Evolutionary conservation across 768 basidiomycete species (phyloP), one percentile per base, ranked within the genome.

Genomic region (Gymnopilus junonius): DNA sequence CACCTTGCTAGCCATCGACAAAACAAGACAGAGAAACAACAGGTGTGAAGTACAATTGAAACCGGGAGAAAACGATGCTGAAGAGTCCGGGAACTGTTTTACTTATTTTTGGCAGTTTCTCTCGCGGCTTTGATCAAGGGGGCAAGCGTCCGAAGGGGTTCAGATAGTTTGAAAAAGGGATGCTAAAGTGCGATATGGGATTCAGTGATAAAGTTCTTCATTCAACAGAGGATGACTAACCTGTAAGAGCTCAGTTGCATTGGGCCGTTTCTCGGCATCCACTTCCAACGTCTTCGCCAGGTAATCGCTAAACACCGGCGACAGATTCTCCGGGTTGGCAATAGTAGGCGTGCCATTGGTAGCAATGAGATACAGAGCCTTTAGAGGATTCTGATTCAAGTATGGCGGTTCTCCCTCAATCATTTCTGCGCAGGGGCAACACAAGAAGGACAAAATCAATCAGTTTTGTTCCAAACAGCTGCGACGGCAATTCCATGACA

Each of bases 381-480:
- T 98, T 56, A 97, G 82, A 0, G 96, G 95, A 77, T 97, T 97
- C 80, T 97, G 95, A 73, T 96, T 96, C 35, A 97, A 84, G 71
- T 97, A 97, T 23, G 95, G 95, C 0, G 95, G 95, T 75, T 97
- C 96, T 59, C 95, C 96, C 77, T 98, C 95, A 69, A 98, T 96
- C 95, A 98, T 97, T 79, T 97, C 95, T 94, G 71, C 25, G 62
- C 17, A 51, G 31, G 59, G 43, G 43, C 35, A 27, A 43, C n/a
- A n/a, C n/a, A 29, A 35, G 34, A 66, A n/a, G 57, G 51, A 50
- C 39, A 21, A 55, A 25, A 43, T 17, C 42, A 70, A 66, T 51
- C 35, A 46, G 23, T 35, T 34, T 42, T n/a, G 17, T 20, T 42
- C 20, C 11, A 5, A 42, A 42, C 40, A 42, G n/a, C 40, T 20